Percentiles rank a stretch among this genome's conserved stretches.
phyloP scores from a whole-genome alignment of 2,329 filamentous ascomycete species.

The Cercospora zeae-maydis region DNA sequence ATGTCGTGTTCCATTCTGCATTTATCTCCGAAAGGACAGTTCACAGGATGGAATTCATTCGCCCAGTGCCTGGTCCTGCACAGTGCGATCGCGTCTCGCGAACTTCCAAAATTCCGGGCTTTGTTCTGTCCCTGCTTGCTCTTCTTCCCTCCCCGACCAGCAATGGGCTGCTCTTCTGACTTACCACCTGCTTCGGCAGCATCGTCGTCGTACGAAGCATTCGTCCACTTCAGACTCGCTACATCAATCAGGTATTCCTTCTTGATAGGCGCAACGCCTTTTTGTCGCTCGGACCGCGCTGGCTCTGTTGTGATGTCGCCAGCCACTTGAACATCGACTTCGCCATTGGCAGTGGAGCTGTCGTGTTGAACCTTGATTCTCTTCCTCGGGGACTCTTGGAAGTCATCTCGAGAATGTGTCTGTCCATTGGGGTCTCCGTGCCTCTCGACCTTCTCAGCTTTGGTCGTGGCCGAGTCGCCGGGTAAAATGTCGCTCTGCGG shows the following conservation, averaged over 20 bases:
- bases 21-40: constrained; percentile 73
- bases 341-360: neutral
- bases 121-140: constrained; percentile 77
- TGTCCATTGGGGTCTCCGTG: constrained; percentile 27
- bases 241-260: constrained; percentile 56
- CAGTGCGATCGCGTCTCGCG: constrained; percentile 70
- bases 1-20: constrained; percentile 83
- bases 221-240: constrained; percentile 8
- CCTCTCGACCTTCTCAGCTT: constrained; percentile 41
- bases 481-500: constrained; percentile 36
- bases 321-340: constrained; percentile 8
- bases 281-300: constrained; percentile 34
- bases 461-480: constrained; percentile 40
- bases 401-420: constrained; percentile 4
- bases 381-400: constrained; percentile 37
- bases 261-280: constrained; percentile 68
- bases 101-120: constrained; percentile 73
- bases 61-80: constrained; percentile 69
- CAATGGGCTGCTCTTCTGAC: constrained; percentile 31
- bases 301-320: neutral
- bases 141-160: constrained; percentile 40
- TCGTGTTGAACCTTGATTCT: constrained; percentile 39
- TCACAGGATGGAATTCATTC: constrained; percentile 73
- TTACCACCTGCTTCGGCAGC: constrained; percentile 51
- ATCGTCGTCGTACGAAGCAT: constrained; percentile 36